Evolutionary conservation across 768 basidiomycete genomes (phyloP).

Genomic region (Tricholoma flavovirens): DNA sequence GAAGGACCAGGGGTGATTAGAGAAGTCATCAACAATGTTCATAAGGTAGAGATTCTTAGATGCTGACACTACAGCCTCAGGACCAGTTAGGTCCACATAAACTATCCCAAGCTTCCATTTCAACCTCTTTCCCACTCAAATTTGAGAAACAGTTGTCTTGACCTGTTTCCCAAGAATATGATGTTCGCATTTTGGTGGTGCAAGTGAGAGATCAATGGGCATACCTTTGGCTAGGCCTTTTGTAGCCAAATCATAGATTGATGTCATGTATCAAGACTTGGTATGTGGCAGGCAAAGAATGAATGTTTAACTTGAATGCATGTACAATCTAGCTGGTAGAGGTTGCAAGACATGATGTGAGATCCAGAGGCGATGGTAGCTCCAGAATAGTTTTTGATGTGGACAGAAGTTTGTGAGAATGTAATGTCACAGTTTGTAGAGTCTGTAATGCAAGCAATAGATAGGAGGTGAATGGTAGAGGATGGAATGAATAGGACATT

Average conservation of each 20-base stretch:
- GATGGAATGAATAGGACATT: background rate
- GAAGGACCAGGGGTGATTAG: background rate
- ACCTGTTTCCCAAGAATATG: too few species aligned
- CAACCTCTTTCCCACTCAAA: background rate
- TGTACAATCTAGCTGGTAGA: too few species aligned
- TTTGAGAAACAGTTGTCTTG: too few species aligned
- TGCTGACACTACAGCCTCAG: background rate
- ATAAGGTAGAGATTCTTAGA: background rate
- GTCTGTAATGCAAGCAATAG: background rate
- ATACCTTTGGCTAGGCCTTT: background rate
- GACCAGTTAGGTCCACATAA: constrained; percentile 6
- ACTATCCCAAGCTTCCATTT: constrained; percentile 2
- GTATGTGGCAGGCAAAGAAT: too few species aligned
- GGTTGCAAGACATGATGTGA: too few species aligned
- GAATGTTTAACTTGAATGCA: too few species aligned
- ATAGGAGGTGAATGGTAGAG: background rate
- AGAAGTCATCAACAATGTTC: constrained; percentile 9
- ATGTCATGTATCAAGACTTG: background rate
- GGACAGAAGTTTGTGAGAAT: too few species aligned
- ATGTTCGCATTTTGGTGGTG: too few species aligned
- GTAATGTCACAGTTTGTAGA: too few species aligned
- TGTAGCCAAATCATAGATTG: background rate
- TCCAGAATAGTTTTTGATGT: too few species aligned
- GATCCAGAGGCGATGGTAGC: too few species aligned
- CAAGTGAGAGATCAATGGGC: too few species aligned